phyloP scores from a whole-genome alignment of 495 filamentous ascomycete genomes.

The Hypoxylon perforatum region DNA sequence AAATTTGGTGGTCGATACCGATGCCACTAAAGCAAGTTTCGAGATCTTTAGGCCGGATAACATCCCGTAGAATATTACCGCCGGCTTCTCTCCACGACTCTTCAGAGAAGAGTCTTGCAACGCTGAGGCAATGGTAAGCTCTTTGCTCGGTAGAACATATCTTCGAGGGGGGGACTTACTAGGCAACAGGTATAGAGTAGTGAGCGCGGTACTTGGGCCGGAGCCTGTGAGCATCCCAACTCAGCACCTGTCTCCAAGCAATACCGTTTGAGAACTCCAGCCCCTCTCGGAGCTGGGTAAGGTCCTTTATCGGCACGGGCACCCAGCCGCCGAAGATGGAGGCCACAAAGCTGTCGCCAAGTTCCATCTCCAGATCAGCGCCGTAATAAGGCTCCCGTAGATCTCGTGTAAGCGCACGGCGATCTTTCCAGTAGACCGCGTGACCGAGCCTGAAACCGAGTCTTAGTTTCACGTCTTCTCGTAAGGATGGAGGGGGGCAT shows the following conservation, averaged over 20 bases:
- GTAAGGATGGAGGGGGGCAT: not conserved
- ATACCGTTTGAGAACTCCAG: conserved; percentile 48
- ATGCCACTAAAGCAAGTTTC: conserved; percentile 26
- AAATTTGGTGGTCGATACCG: conserved; percentile 15
- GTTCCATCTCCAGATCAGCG: conserved; percentile 54
- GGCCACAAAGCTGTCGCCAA: conserved; percentile 53
- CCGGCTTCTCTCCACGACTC: conserved; percentile 26
- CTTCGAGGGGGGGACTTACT: conserved; percentile 43
- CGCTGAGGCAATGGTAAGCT: conserved; percentile 17
- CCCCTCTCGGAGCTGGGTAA: conserved; percentile 4
- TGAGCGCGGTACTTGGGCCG: conserved; percentile 51
- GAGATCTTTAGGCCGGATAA: conserved; percentile 35
- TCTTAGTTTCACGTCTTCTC: not conserved
- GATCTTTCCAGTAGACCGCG: conserved; percentile 53
- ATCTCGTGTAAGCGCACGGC: conserved; percentile 44
- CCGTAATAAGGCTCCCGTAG: conserved; percentile 55
- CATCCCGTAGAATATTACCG: conserved; percentile 3
- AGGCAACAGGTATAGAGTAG: conserved; percentile 50
- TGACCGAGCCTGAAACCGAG: conserved; percentile 48
- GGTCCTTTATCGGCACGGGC: conserved; percentile 45
- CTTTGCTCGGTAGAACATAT: not conserved
- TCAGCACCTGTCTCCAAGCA: conserved; percentile 51
- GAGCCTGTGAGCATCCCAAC: conserved; percentile 47
- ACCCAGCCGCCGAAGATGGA: conserved; percentile 54
- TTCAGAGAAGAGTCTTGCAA: conserved; percentile 39